Base-by-base conservation (phyloP, 2,329 filamentous ascomycete species). In the Simplicillium aogashimaense region DNA sequence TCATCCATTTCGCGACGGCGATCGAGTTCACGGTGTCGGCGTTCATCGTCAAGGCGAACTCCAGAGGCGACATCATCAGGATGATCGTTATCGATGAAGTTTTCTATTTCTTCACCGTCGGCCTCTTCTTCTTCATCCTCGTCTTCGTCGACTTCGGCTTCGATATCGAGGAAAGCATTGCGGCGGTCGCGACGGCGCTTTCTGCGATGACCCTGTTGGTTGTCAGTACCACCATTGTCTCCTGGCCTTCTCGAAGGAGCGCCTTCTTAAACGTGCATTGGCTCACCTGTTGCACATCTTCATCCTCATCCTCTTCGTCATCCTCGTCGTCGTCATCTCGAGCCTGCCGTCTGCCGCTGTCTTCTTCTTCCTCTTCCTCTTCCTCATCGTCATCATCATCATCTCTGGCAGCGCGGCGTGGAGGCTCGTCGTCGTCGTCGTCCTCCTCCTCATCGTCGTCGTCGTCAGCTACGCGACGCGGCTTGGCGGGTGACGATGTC, bases 131-230 rank as follows among this genome's bases (percentile, higher is more conserved):
- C 87, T 45, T 86, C 85, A 49, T 76, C 82, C 50, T 87, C 85
- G 52, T 95, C 88, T 52, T 94, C 88, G 56, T 97, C 92, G 51
- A 98, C 92, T 65, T 95, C 92, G 59, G 92, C 92, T 71, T 98
- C 92, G 55, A 90, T 86, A 78, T 98, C 92, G 65, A 98, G 81
- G 77, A 95, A 95, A 54, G 83, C 81, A 52, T 86, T 86, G 47
- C 86, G 78, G 48, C 76, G 75, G 48, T 84, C 79, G 58, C 78
- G 78, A 59, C 81, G 82, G 43, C 89, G 84, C 63, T 97, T 97
- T 52, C 83, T 77, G 42, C 86, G 85, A 55, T 86, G 74, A 43
- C 71, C 67, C 74, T 78, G 20, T 25, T 25, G 20, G 6, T 9
- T 25, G 20, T 25, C 9, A 25, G 20, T 25, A 25, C 9, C 9